Conservation (phyloP, 495 filamentous ascomycete genomes). For the Talaromyces trachyspermus region DNA sequence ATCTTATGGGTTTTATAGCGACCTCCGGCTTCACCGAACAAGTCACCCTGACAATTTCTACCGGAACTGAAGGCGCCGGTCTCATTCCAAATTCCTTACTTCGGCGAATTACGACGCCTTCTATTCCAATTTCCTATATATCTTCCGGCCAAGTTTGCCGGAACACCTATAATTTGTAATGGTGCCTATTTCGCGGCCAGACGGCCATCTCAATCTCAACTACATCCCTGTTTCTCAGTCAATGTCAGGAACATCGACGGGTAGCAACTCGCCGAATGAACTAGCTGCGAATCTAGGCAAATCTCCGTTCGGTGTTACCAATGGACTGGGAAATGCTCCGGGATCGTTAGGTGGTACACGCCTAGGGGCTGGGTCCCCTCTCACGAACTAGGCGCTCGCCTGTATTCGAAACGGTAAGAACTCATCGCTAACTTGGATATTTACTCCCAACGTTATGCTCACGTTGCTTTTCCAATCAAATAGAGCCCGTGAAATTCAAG, state of each 20-base stretch:
- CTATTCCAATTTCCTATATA: background rate
- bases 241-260: constrained; percentile 78
- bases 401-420: constrained; percentile 89
- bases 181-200: constrained; percentile 66
- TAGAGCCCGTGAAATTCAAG: constrained; percentile 93
- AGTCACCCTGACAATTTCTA: background rate
- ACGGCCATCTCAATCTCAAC: constrained; percentile 70
- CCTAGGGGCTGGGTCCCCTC: constrained; percentile 92
- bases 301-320: constrained; percentile 67
- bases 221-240: constrained; percentile 66
- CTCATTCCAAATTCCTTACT: no score
- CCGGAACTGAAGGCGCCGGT: background rate
- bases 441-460: constrained; percentile 4
- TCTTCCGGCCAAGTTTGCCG: background rate
- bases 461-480: constrained; percentile 9
- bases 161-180: constrained; percentile 62
- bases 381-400: constrained; percentile 71
- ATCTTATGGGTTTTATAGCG: constrained; percentile 6
- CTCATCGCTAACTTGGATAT: background rate
- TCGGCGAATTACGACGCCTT: no score
- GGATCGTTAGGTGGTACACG: constrained; percentile 68
- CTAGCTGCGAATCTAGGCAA: constrained; percentile 58
- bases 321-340: constrained; percentile 52
- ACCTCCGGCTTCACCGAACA: background rate
- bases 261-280: constrained; percentile 82